Evolutionary conservation across 2,329 filamentous ascomycete species (phyloP), one percentile per base, ranked within the genome.

Genomic region (Ascocoryne sarcoides): DNA sequence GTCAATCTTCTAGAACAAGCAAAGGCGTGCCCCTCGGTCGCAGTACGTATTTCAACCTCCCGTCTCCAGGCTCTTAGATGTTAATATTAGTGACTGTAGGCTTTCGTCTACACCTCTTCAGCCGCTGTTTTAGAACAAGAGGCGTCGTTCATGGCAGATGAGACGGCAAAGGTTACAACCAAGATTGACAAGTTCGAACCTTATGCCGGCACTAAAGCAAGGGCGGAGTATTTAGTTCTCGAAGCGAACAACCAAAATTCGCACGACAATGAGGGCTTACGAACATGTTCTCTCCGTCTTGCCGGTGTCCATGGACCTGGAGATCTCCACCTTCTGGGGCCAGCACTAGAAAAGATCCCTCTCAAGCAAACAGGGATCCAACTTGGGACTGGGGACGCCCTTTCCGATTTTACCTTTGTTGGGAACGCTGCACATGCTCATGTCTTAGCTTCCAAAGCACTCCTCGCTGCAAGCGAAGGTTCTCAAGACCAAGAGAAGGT

Each of bases 361-460:
- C 7, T 23, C 14, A 4, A 33, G 32, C 32, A 29, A 8, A 44
- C 30, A 32, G 37, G 26, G 12, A 20, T 39, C 9, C 37, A 43
- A 17, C 2, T 43, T 19, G 41, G 41, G 19, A 26, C 31, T n/a
- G 37, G 37, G 8, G 7, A 12, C n/a, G 34, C 19, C 15, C 29
- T 17, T 12, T 34, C 21, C 30, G 40, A 36, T 9, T 36, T 23
- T 23, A 14, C 32, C 7, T 37, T 43, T 19, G 44, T 36, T n/a
- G 44, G 36, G 19, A 46, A 46, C 16, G 31, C 39, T 15, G 40
- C 37, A 10, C 21, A 43, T 23, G 44, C 43, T 16, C 23, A 40
- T 19, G 15, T 30, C 2, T 15, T 35, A 3, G 39, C 39, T n/a
- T 16, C 29, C 29, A 30, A 32, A 4, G 33, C 33, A 7, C 32